Base-by-base conservation (phyloP, 129 eudicot species). In the Arctium minus region DNA sequence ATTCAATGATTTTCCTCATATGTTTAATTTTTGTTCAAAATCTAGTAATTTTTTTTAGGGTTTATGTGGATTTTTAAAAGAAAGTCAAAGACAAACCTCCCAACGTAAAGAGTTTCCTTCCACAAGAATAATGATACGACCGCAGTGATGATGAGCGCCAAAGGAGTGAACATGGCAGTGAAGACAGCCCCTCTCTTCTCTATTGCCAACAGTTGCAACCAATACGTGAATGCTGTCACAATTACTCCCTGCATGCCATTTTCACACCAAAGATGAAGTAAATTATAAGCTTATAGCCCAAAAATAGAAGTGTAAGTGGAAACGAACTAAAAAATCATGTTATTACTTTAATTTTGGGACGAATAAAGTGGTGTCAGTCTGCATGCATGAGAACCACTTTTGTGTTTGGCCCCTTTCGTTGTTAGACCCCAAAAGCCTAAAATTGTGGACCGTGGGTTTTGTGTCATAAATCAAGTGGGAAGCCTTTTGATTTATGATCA, bases 161-260 rank as follows among this genome's bases (percentile, higher is more conserved):
- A 79, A 17, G 97, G 97, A 81, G 94, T 85, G 86, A 92, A 92
- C 83, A 85, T 42, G n/a, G 97, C 82, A 0, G 92, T 79, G 75
- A 90, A 92, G 8, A 92, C 88, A 0, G 97, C 90, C 18, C 97
- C 97, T 81, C 79, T 92, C 78, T 90, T 88, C 83, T 88, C 84
- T 79, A 92, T 89, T 27, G 79, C 84, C 91, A 92, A 92, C 0
- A 92, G 78, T 81, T 87, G 92, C 83, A 92, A 64, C 91, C 91
- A 88, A 65, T 92, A 90, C 13, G 84, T 76, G 4, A 92, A 72
- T 27, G 91, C 92, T 2, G 92, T 88, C 46, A 90, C 92, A 42
- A 92, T 76, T 33, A 87, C 50, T 17, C 97, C 97, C 97, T 92
- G 89, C 78, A 22, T 22, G 27, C 27, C 27, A 22, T 22, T 22